Conservation (phyloP, 2,329 filamentous ascomycete genomes). For the Mycogone perniciosa region DNA sequence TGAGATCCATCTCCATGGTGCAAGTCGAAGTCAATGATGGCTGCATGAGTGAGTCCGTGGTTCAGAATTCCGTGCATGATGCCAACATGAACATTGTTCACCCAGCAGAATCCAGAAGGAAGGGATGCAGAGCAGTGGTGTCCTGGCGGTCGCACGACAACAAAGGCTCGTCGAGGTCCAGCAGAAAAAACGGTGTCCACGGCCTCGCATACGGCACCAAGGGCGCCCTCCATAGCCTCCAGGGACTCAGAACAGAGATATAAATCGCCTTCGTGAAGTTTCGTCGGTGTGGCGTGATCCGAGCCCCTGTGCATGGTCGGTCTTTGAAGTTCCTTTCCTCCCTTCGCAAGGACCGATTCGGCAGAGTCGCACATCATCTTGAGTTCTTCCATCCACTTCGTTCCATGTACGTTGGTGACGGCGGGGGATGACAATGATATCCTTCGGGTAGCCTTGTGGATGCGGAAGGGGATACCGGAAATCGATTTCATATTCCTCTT, state of each 20-base stretch:
- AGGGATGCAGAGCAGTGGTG: slow-evolving; percentile 89
- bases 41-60: slow-evolving; percentile 86
- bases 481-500: slow-evolving; percentile 48
- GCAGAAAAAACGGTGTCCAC: slow-evolving; percentile 73
- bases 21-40: slow-evolving; percentile 86
- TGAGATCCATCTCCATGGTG: slow-evolving; percentile 97
- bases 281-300: slow-evolving; percentile 40
- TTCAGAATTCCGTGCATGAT: slow-evolving; percentile 82
- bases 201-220: slow-evolving; percentile 90
- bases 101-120: slow-evolving; percentile 95
- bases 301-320: slow-evolving; percentile 53
- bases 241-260: slow-evolving; percentile 85
- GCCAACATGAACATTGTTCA: slow-evolving; percentile 96
- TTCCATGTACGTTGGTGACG: slow-evolving; percentile 87
- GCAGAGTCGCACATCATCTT: slow-evolving; percentile 77
- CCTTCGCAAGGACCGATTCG: slow-evolving; percentile 67
- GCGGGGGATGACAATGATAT: slow-evolving; percentile 66
- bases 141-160: slow-evolving; percentile 85
- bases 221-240: slow-evolving; percentile 79
- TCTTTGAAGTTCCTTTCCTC: slow-evolving; percentile 70
- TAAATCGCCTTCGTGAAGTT: slow-evolving; percentile 81
- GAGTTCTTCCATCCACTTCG: slow-evolving; percentile 89
- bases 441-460: slow-evolving; percentile 69
- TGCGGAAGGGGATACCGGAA: slow-evolving; percentile 68
- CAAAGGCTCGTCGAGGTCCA: slow-evolving; percentile 72